These are phyloP conservation scores for Sporodiniella umbellata DNA, from an alignment of 371 early-diverging fungal genomes.

Conservation along the genomic window DNA sequence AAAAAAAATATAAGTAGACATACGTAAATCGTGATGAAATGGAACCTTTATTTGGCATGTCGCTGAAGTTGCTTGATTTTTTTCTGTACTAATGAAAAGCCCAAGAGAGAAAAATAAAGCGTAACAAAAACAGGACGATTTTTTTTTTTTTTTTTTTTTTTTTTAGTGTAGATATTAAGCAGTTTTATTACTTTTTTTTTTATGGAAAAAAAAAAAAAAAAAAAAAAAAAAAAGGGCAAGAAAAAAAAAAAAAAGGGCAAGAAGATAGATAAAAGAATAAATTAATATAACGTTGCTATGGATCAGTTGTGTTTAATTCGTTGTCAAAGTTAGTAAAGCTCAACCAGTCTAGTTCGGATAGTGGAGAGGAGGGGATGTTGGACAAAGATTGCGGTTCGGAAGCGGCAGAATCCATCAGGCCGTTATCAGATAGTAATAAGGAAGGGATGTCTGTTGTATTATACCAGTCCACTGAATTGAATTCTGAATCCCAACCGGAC, in stretches of 20 bases:
- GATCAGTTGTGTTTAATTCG: conserved; percentile 1
- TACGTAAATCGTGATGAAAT: neutral
- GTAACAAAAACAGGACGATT: too few species aligned
- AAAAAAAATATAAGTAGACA: neutral
- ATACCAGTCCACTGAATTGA: neutral
- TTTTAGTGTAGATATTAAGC: too few species aligned
- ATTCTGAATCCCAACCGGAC: neutral
- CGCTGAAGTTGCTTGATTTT: too few species aligned
- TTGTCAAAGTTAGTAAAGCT: conserved; percentile 25
- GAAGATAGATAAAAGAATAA: too few species aligned
- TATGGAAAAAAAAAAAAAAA: neutral
- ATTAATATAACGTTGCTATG: too few species aligned
- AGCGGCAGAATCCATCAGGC: neutral
- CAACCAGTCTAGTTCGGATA: conserved; percentile 14
- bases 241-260: too few species aligned
- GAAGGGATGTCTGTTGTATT: neutral
- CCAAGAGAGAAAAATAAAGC: too few species aligned
- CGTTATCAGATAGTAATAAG: neutral
- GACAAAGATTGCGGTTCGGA: neutral
- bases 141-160: too few species aligned
- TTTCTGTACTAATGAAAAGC: too few species aligned
- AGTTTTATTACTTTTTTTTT: too few species aligned
- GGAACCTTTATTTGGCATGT: conserved; percentile 1
- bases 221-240: conserved; percentile 6
- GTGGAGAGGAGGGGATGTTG: conserved; percentile 5